These are phyloP conservation scores for Wallemia ichthyophaga DNA, from an alignment of 1,284 basidiomycete genomes.

Conservation along the genomic window DNA sequence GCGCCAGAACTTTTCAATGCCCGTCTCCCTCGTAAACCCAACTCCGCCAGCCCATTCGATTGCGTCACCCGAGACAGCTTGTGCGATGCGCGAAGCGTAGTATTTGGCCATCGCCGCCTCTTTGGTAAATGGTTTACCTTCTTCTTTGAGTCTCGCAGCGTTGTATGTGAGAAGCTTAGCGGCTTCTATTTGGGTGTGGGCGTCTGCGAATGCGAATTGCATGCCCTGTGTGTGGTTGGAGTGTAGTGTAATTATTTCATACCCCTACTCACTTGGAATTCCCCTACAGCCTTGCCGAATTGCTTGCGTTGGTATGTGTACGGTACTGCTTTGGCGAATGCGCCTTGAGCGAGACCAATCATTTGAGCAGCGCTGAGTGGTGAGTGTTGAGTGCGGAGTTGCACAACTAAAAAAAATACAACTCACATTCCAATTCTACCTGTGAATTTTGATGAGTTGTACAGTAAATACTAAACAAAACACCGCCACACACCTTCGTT, in stretches of 20 bases:
- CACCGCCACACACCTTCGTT: slow-evolving; percentile 36
- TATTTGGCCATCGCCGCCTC: slow-evolving; percentile 95
- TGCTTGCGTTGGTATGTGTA: slow-evolving; percentile 83
- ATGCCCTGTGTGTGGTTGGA: slow-evolving; percentile 60
- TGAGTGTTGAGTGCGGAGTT: slow-evolving; percentile 13
- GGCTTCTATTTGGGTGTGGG: slow-evolving; percentile 62
- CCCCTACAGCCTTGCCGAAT: slow-evolving; percentile 68
- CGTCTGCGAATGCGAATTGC: slow-evolving; percentile 76
- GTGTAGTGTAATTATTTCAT: not conserved
- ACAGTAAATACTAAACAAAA: not conserved
- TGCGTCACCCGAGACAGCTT: slow-evolving; percentile 54
- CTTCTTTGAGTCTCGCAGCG: slow-evolving; percentile 44
- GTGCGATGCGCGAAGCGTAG: slow-evolving; percentile 61
- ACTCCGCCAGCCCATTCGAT: slow-evolving; percentile 95
- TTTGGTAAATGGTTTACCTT: slow-evolving; percentile 39
- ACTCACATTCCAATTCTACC: slow-evolving; percentile 89
- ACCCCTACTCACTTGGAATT: slow-evolving; percentile 8
- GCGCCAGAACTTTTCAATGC: slow-evolving; percentile 78
- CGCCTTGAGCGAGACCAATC: slow-evolving; percentile 81
- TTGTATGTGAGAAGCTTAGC: slow-evolving; percentile 90
- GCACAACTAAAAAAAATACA: slow-evolving; percentile 24
- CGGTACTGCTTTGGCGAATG: slow-evolving; percentile 69
- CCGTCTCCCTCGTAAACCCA: slow-evolving; percentile 78
- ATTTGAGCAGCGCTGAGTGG: slow-evolving; percentile 11
- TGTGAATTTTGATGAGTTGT: slow-evolving; percentile 8